Conservation (phyloP, 495 filamentous ascomycete genomes). For the Daldinia grandis region DNA sequence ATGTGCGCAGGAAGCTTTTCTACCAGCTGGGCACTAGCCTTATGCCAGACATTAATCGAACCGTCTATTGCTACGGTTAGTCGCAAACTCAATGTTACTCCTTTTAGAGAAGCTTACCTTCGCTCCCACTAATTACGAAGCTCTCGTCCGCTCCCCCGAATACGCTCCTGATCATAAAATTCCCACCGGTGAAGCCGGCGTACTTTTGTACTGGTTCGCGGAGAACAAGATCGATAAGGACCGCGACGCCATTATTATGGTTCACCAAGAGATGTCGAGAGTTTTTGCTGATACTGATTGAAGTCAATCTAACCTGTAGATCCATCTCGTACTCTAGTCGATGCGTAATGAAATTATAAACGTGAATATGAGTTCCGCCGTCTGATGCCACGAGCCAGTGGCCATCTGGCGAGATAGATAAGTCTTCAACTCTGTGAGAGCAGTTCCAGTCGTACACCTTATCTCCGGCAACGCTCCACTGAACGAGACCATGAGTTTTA, state of each 20-base stretch:
- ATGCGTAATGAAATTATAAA: constrained; percentile 80
- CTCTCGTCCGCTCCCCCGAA: constrained; percentile 92
- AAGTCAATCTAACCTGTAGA: constrained; percentile 73
- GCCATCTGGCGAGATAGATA: constrained; percentile 82
- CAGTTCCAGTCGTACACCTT: constrained; percentile 67
- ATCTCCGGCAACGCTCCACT: constrained; percentile 71
- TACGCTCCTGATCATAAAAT: constrained; percentile 78
- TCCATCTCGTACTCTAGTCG: constrained; percentile 77
- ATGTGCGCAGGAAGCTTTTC: constrained; percentile 78
- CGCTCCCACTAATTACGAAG: constrained; percentile 89
- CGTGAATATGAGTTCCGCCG: constrained; percentile 71
- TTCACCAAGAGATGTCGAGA: constrained; percentile 84
- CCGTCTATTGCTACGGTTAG: constrained; percentile 66
- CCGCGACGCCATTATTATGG: constrained; percentile 75
- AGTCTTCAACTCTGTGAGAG: constrained; percentile 82
- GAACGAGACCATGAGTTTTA: constrained; percentile 66
- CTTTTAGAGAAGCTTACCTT: constrained; percentile 66
- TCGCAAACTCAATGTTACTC: neutral
- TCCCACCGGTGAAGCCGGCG: constrained; percentile 72
- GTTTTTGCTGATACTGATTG: constrained; percentile 81
- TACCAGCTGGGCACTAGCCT: constrained; percentile 76
- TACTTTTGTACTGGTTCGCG: constrained; percentile 76
- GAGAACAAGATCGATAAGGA: constrained; percentile 78
- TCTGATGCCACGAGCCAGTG: constrained; percentile 80
- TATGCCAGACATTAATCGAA: constrained; percentile 87